Evolutionary conservation across 345 rosid species (phyloP).

Genomic region (Angophora floribunda): DNA sequence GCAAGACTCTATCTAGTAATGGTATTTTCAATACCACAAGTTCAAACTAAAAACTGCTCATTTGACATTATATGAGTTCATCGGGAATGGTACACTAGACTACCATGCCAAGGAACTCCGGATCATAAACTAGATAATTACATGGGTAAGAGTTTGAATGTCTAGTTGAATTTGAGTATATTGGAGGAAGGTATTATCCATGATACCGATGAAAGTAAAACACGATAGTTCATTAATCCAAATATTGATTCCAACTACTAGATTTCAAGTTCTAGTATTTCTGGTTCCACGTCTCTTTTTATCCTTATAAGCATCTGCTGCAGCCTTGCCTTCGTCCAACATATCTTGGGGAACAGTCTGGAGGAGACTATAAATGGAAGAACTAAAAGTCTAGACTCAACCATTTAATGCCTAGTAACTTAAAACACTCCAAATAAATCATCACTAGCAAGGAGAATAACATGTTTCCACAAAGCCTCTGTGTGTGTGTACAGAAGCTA

Average conservation of each 20-base stretch:
- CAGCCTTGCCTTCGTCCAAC: constrained; percentile 52
- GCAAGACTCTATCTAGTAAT: background rate
- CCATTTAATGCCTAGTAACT: no score
- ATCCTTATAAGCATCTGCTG: constrained; percentile 63
- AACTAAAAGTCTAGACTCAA: background rate
- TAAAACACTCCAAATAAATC: no score
- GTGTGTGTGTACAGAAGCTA: no score
- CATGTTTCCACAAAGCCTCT: no score
- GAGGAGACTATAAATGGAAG: constrained; percentile 39
- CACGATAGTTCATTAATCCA: constrained; percentile 1
- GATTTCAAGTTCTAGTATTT: constrained; percentile 44
- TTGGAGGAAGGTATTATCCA: background rate
- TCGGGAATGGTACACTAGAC: background rate
- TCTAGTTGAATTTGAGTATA: background rate
- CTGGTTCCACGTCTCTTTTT: constrained; percentile 19
- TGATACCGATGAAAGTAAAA: no score
- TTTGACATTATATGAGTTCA: background rate
- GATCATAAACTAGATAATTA: background rate
- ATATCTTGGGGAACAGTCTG: constrained; percentile 66
- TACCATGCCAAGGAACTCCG: background rate
- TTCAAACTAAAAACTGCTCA: background rate
- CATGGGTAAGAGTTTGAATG: no score
- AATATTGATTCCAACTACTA: constrained; percentile 54
- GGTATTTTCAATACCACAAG: background rate
- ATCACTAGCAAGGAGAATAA: background rate